Conservation (phyloP, 2,329 filamentous ascomycete species). For the Neopestalotiopsis clavispora region DNA sequence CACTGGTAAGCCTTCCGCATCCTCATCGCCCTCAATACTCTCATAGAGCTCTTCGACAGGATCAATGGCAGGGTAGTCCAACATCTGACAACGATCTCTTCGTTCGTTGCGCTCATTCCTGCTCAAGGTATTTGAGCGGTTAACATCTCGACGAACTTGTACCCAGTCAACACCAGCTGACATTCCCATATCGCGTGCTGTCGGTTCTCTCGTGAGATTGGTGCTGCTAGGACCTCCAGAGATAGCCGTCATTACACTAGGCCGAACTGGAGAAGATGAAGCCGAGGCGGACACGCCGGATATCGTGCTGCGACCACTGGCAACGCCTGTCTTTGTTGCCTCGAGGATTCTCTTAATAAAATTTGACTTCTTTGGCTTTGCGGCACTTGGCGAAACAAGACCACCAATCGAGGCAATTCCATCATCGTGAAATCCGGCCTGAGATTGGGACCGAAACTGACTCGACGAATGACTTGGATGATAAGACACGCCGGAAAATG, state of each 20-base stretch:
- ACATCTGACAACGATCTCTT: conserved; percentile 89
- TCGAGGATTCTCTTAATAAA: conserved; percentile 97
- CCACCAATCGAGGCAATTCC: conserved; percentile 76
- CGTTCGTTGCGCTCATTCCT: conserved; percentile 85
- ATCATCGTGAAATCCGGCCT: conserved; percentile 70
- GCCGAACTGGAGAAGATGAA: conserved; percentile 47
- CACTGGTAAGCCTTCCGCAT: conserved; percentile 83
- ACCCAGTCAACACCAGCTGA: conserved; percentile 81
- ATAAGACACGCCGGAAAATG: conserved; percentile 82
- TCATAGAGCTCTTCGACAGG: conserved; percentile 89
- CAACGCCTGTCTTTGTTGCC: conserved; percentile 90
- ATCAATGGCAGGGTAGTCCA: conserved; percentile 86
- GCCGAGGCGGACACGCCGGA: conserved; percentile 59
- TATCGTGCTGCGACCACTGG: conserved; percentile 85
- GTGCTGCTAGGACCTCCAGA: conserved; percentile 46
- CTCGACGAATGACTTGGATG: conserved; percentile 82
- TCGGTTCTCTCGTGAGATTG: conserved; percentile 47
- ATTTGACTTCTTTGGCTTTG: conserved; percentile 78
- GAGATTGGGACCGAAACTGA: conserved; percentile 64
- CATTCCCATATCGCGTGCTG: conserved; percentile 73
- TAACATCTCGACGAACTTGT: conserved; percentile 94
- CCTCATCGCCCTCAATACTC: conserved; percentile 87
- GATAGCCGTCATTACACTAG: conserved; percentile 49
- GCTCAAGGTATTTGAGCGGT: conserved; percentile 91
- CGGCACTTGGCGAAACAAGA: conserved; percentile 62